phyloP scores from a whole-genome alignment of 805 yeast genomes.

The Saturnispora hagleri region DNA sequence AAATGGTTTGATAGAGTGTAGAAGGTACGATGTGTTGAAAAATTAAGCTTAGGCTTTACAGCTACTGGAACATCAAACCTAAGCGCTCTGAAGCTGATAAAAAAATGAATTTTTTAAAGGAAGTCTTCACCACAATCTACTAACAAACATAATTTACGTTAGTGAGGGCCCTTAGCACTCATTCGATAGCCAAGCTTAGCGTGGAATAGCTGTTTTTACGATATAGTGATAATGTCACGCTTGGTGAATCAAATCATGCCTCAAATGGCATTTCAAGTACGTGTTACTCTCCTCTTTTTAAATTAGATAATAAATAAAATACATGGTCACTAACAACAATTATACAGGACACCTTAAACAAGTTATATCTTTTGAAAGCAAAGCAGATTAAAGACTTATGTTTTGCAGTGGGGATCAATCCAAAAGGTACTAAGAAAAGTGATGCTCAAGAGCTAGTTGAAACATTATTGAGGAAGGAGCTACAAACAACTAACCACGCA shows the following conservation, averaged over 20 bases:
- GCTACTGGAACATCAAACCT: background rate
- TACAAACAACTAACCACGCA: constrained; percentile 29
- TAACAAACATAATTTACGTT: background rate
- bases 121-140: background rate
- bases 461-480: background rate
- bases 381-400: background rate
- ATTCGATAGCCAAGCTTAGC: background rate
- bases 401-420: background rate
- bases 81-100: background rate
- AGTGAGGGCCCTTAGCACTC: background rate
- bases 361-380: background rate
- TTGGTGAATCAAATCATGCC: background rate
- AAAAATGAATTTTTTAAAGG: background rate
- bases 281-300: background rate
- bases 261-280: background rate
- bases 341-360: background rate
- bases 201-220: background rate
- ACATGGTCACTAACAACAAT: background rate
- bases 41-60: background rate
- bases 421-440: constrained; percentile 1
- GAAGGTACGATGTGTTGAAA: too few relatives aligned
- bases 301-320: background rate
- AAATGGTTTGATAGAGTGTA: too few relatives aligned
- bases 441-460: constrained; percentile 7
- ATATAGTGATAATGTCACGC: background rate